Base-by-base conservation (phyloP, 768 basidiomycete species). In the Phylloporus rhodoxanthus region DNA sequence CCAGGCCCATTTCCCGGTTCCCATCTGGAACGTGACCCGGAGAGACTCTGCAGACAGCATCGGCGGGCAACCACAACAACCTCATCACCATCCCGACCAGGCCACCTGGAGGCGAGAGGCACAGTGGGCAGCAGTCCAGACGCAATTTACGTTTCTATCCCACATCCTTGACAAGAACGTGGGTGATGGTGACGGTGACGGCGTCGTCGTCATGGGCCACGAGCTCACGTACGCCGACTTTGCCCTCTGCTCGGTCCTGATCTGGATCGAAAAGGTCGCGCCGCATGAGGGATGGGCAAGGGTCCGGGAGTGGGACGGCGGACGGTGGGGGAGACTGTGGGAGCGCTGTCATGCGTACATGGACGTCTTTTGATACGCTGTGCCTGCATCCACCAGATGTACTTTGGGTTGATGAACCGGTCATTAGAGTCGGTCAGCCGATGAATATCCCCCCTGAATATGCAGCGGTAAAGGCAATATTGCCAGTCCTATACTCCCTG, bases 141-240 rank as follows among this genome's bases (percentile, higher is more conserved):
- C 81, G 38, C 83, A 84, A 48, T 87, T 88, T 52, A 70, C 83
- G 40, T 80, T 82, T 51, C 66, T 87, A 25, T 79, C 84, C 6
- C 64, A 67, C 48, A 72, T 87, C 4, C 68, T 88, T n/a, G 81
- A 85, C 58, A 86, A 84, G 67, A 87, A 87, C 54, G 55, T 64
- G 6, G 73, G 74, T 0, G 83, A 85, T 46, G 78, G 80, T 4
- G 80, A 82, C 56, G 81, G 81, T 3, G 69, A 84, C 54, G 82
- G 82, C 2, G 68, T 78, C 9, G 81, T 86, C 29, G 79, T 69
- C 14, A 81, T 80, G 75, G 86, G 85, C 4, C 69, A 73, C 30
- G 80, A 84, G 17, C 72, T 87, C 43, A 79, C 78, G 9, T 86
- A 87, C 55, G 84, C 83, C 2, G 86, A 88, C 56, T 87, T 88